A percentile compares a stretch with the other conserved stretches of the same genome.
Conservation (phyloP, 352 stramenopile species). For the Plasmopara halstedii region DNA sequence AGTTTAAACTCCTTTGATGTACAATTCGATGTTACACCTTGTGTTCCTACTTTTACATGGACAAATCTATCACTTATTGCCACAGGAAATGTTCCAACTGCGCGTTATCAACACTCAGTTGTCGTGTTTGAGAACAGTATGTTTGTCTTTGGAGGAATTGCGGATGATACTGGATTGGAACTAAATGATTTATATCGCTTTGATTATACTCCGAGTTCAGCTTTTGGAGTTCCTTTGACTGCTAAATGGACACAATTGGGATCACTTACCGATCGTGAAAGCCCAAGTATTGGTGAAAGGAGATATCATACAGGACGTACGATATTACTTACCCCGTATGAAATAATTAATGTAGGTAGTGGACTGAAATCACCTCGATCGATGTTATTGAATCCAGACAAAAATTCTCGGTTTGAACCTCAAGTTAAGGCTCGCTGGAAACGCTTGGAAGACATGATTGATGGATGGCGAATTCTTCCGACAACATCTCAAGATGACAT, state of each 20-base stretch:
- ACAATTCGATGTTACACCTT: slow-evolving; percentile 41
- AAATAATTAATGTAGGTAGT: slow-evolving; percentile 34
- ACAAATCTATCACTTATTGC: slow-evolving; percentile 25
- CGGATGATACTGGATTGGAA: slow-evolving; percentile 16
- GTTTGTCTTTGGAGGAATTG: slow-evolving; percentile 61
- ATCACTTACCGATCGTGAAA: slow-evolving; percentile 15
- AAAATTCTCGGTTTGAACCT: slow-evolving; percentile 21
- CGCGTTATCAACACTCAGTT: slow-evolving; percentile 53
- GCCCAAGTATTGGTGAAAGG: slow-evolving; percentile 18
- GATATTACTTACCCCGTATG: slow-evolving; percentile 38
- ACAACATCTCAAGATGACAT: slow-evolving; percentile 1
- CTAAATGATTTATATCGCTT: slow-evolving; percentile 54
- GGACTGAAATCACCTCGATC: slow-evolving; percentile 16
- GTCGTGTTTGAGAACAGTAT: slow-evolving; percentile 51
- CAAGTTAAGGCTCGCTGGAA: slow-evolving; percentile 31
- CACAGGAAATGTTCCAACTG: slow-evolving; percentile 29
- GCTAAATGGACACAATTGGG: slow-evolving; percentile 39
- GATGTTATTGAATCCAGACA: slow-evolving; percentile 19
- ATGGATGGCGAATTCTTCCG: slow-evolving; percentile 24
- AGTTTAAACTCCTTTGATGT: slow-evolving; percentile 47
- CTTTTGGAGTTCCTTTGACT: slow-evolving; percentile 5
- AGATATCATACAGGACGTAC: slow-evolving; percentile 24
- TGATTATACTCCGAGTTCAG: slow-evolving; percentile 35
- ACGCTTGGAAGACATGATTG: slow-evolving; percentile 29
- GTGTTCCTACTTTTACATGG: slow-evolving; percentile 49